Percentiles rank a stretch among this genome's conserved stretches.
These are phyloP conservation scores for Naganishia cerealis DNA, from an alignment of 1,284 basidiomycete genomes.

Conservation along the genomic window DNA sequence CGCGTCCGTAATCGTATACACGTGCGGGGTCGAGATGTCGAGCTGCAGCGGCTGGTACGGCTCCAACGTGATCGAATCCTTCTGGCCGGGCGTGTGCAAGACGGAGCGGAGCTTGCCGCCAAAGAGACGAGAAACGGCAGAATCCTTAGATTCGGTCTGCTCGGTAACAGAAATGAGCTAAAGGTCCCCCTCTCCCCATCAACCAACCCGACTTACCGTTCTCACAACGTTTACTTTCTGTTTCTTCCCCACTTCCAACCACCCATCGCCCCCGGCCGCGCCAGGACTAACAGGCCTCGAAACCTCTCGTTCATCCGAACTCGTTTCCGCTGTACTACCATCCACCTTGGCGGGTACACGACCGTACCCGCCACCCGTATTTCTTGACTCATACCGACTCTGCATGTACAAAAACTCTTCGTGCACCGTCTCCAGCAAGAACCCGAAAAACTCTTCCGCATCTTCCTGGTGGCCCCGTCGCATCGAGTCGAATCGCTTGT, in stretches of 20 bases:
- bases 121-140: conserved; percentile 87
- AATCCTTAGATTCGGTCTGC: conserved; percentile 76
- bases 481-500: conserved; percentile 92
- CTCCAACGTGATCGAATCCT: conserved; percentile 84
- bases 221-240: conserved; percentile 81
- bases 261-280: conserved; percentile 57
- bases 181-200: not conserved
- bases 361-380: conserved; percentile 38
- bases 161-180: not conserved
- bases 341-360: conserved; percentile 35
- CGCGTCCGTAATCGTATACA: conserved; percentile 80
- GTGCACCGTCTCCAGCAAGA: conserved; percentile 91
- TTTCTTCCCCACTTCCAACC: conserved; percentile 90
- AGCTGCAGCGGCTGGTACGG: conserved; percentile 87
- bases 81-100: conserved; percentile 74
- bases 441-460: conserved; percentile 97
- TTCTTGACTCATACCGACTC: conserved; percentile 50
- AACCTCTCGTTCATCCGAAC: conserved; percentile 46
- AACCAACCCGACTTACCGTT: conserved; percentile 60
- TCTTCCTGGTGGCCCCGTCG: conserved; percentile 94
- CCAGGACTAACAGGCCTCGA: conserved; percentile 50
- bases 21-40: conserved; percentile 80
- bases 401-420: conserved; percentile 77
- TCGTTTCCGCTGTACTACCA: conserved; percentile 48
- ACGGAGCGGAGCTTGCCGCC: conserved; percentile 90